phyloP scores from a whole-genome alignment of 768 basidiomycete genomes.

The Nidularia sp. region DNA sequence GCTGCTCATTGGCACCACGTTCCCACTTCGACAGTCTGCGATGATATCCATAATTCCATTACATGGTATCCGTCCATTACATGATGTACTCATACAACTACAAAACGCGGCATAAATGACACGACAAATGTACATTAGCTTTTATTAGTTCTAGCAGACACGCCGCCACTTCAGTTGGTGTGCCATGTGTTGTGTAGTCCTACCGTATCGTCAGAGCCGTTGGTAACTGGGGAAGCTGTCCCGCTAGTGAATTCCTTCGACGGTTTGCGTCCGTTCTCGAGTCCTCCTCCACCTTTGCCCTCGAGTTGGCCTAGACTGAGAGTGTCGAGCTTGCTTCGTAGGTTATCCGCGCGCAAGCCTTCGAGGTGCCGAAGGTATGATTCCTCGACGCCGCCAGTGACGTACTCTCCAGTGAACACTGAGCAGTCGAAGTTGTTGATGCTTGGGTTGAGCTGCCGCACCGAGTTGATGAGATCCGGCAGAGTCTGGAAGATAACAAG shows the following conservation, averaged over 20 bases:
- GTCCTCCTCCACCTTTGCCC: slow-evolving; percentile 26
- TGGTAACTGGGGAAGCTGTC: slow-evolving; percentile 20
- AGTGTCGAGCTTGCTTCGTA: slow-evolving; percentile 48
- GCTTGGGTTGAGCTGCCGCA: slow-evolving; percentile 75
- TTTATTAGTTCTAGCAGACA: not conserved
- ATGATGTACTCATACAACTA: not conserved
- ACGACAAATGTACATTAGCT: slow-evolving; percentile 4
- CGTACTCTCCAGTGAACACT: slow-evolving; percentile 95
- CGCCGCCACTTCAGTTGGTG: not conserved
- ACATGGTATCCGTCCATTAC: not conserved
- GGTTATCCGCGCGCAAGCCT: slow-evolving; percentile 75
- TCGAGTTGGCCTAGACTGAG: slow-evolving; percentile 27
- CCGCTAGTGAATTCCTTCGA: slow-evolving; percentile 12
- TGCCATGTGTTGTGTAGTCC: slow-evolving; percentile 69
- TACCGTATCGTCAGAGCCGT: slow-evolving; percentile 71
- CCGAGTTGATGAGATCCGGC: slow-evolving; percentile 80
- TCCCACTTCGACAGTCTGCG: too few species aligned
- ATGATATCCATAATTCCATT: not conserved
- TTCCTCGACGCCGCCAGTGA: slow-evolving; percentile 90
- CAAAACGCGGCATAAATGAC: slow-evolving; percentile 1
- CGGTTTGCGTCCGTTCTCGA: not conserved
- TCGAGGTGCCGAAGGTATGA: slow-evolving; percentile 76
- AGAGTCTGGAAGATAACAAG: slow-evolving; percentile 95
- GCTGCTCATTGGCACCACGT: too few species aligned
- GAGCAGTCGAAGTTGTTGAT: slow-evolving; percentile 90